Percentiles rank a stretch among this genome's conserved stretches.
Evolutionary conservation across 2,329 filamentous ascomycete species (phyloP).

Genomic region (Dothideomycetes sp.): DNA sequence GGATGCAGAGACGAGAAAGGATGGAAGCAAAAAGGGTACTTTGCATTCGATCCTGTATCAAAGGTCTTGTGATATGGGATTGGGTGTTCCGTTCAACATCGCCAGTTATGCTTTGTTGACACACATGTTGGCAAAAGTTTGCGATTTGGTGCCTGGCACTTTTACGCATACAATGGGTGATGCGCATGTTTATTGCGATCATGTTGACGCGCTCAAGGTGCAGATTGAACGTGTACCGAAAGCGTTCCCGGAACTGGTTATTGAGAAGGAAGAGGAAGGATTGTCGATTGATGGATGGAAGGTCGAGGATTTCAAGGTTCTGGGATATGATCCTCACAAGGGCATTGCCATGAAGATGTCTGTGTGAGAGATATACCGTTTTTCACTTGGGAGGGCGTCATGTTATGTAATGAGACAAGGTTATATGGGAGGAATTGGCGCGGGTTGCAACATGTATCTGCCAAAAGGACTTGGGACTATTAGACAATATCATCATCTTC

Average conservation of each 20-base stretch:
- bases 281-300: conserved; percentile 86
- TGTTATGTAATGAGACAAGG: too few species aligned
- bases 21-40: conserved; percentile 48
- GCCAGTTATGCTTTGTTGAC: conserved; percentile 88
- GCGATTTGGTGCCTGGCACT: conserved; percentile 72
- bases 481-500: too few species aligned
- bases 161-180: conserved; percentile 96
- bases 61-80: conserved; percentile 89
- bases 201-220: conserved; percentile 73
- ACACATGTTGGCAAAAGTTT: conserved; percentile 87
- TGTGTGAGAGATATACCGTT: too few species aligned
- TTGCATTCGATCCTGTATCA: conserved; percentile 89
- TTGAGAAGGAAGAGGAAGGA: conserved; percentile 52
- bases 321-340: conserved; percentile 86
- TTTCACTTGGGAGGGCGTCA: too few species aligned
- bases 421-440: too few species aligned
- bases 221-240: conserved; percentile 75
- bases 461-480: too few species aligned
- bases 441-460: too few species aligned
- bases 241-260: conserved; percentile 69
- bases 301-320: conserved; percentile 75
- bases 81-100: conserved; percentile 97
- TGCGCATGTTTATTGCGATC: conserved; percentile 91
- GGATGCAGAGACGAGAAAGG: conserved; percentile 19
- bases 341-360: conserved; percentile 98